phyloP scores from a whole-genome alignment of 2,329 filamentous ascomycete species.

The Cladosporium sp. region DNA sequence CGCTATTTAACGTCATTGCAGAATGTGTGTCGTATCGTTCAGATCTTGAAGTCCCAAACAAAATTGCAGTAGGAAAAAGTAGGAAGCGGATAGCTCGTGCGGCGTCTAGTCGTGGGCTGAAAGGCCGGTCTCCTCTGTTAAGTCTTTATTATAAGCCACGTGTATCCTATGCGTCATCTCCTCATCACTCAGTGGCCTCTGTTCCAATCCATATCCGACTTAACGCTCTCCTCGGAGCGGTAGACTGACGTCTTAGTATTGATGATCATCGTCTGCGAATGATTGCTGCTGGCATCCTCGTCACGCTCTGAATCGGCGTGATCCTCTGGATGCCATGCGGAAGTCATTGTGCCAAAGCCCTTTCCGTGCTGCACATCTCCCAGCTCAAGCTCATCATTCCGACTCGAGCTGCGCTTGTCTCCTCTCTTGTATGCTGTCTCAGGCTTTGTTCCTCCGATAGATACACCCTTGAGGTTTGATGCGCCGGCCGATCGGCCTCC shows the following conservation, averaged over 20 bases:
- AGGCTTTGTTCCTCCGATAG: not conserved
- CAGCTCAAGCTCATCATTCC: slow-evolving; percentile 1
- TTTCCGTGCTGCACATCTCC: slow-evolving; percentile 4
- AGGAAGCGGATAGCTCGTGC: not conserved
- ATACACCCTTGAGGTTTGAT: not conserved
- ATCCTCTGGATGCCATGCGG: slow-evolving; percentile 1
- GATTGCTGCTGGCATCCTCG: slow-evolving; percentile 8
- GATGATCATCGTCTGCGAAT: slow-evolving; percentile 15
- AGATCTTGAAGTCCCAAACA: not conserved
- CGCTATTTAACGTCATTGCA: not conserved
- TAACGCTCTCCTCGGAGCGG: slow-evolving; percentile 11
- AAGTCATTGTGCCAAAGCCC: slow-evolving; percentile 10
- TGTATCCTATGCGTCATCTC: not conserved
- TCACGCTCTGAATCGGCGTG: not conserved
- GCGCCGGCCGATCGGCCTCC: not conserved
- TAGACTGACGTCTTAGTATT: slow-evolving; percentile 13
- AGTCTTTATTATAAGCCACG: not conserved
- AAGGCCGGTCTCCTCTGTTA: not conserved
- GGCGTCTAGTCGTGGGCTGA: not conserved
- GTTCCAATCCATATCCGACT: not conserved
- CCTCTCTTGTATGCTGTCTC: not conserved
- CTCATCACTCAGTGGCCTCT: not conserved
- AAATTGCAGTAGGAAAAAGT: not conserved
- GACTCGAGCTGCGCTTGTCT: not conserved
- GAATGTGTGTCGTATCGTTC: not conserved